A percentile compares a stretch with the other conserved stretches of the same genome.
Conservation (phyloP, 805 yeast genomes). For the Ogataea degrootiae region DNA sequence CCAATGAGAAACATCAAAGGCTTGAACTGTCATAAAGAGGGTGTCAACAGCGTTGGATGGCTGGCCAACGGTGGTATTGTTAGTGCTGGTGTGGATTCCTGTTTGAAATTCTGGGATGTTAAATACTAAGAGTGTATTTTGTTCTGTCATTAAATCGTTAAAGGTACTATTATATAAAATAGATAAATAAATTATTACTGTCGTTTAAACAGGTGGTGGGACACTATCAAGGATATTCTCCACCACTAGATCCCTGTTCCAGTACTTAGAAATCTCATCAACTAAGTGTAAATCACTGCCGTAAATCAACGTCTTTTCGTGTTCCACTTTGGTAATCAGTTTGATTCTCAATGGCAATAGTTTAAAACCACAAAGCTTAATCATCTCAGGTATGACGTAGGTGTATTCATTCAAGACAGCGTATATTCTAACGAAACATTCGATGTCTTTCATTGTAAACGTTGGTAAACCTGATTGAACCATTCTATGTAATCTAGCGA, state of each 20-base stretch:
- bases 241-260: constrained; percentile 45
- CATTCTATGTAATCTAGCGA: constrained; percentile 50
- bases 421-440: constrained; percentile 33
- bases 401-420: constrained; percentile 36
- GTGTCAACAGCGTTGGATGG: constrained; percentile 78
- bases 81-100: constrained; percentile 78
- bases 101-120: constrained; percentile 69
- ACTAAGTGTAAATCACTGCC: constrained; percentile 49
- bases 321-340: constrained; percentile 27
- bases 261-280: constrained; percentile 35
- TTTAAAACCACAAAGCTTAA: constrained; percentile 44
- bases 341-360: constrained; percentile 44
- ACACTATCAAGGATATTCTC: constrained; percentile 49
- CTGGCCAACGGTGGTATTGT: constrained; percentile 42
- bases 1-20: constrained; percentile 75
- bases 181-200: not conserved
- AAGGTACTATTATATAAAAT: not conserved
- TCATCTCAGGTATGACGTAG: constrained; percentile 51
- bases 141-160: not conserved
- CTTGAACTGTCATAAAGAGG: constrained; percentile 83
- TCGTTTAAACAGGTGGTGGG: constrained; percentile 42
- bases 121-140: not conserved
- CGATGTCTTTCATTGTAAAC: constrained; percentile 38
- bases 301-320: constrained; percentile 50
- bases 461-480: constrained; percentile 51